A percentile compares a stretch with the other conserved stretches of the same genome.
Evolutionary conservation across 208 protist species (phyloP).

Genomic region (Trypanosoma avium): DNA sequence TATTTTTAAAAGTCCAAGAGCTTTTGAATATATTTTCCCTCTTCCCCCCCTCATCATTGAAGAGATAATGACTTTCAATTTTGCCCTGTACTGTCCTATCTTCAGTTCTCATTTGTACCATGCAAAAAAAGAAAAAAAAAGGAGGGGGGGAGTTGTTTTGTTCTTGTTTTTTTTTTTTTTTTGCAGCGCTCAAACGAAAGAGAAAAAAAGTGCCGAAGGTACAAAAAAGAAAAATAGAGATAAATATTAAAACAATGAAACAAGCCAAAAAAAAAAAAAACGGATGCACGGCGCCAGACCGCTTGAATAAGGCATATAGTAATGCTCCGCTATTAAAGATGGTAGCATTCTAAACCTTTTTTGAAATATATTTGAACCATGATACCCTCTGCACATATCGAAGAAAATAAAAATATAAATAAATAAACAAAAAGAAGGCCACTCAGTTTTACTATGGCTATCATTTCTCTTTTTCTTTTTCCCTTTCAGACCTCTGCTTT

Average conservation of each 20-base stretch:
- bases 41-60: too few relatives aligned
- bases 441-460: too few relatives aligned
- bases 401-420: conserved; percentile 1
- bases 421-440: conserved; percentile 26
- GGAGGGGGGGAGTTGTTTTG: conserved; percentile 1
- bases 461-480: too few relatives aligned
- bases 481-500: too few relatives aligned
- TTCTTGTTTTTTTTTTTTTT: conserved; percentile 8
- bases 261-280: conserved; percentile 17
- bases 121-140: conserved; percentile 4
- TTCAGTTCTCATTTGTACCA: too few relatives aligned
- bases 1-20: too few relatives aligned
- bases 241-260: conserved; percentile 1
- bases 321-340: not conserved
- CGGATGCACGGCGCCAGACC: too few relatives aligned
- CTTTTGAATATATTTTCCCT: too few relatives aligned
- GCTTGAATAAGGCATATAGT: not conserved
- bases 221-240: conserved; percentile 8
- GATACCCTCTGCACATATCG: not conserved
- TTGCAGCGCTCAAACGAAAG: not conserved
- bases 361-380: not conserved
- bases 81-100: too few relatives aligned
- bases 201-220: conserved; percentile 12
- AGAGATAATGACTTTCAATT: too few relatives aligned
- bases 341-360: not conserved